Evolutionary conservation across 202 grass and related monocot genomes (phyloP).

Genomic region (Bolboschoenoplectus hybrid): DNA sequence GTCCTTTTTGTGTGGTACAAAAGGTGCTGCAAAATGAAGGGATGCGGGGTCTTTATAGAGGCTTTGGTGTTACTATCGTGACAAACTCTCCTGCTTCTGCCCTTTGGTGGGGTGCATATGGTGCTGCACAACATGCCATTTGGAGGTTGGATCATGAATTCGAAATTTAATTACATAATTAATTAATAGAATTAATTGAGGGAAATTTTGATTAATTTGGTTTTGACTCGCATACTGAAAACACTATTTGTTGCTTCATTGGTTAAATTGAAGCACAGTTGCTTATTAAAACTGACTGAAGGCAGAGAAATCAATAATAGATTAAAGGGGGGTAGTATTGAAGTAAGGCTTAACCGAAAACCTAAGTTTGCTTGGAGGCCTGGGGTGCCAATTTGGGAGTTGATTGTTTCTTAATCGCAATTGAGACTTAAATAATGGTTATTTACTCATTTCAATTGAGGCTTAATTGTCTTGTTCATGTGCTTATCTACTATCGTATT

Average conservation of each 20-base stretch:
- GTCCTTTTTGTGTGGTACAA: slow-evolving; percentile 71
- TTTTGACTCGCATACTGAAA: neutral
- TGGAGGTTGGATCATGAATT: slow-evolving; percentile 66
- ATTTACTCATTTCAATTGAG: neutral
- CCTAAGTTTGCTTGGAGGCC: neutral
- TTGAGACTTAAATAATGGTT: neutral
- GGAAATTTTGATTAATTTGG: slow-evolving; percentile 36
- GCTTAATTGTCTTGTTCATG: neutral
- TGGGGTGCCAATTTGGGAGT: neutral
- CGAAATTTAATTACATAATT: slow-evolving; percentile 32
- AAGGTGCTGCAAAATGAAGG: slow-evolving; percentile 79
- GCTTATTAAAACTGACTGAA: neutral
- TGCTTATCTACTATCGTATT: slow-evolving; percentile 4
- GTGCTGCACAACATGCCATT: slow-evolving; percentile 84
- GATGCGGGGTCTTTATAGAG: slow-evolving; percentile 81
- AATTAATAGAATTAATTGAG: neutral
- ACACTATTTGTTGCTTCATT: neutral
- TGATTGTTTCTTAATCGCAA: neutral
- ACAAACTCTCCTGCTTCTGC: slow-evolving; percentile 91
- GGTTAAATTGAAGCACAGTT: neutral
- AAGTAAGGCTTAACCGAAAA: neutral
- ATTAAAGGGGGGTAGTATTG: neutral
- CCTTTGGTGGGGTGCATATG: slow-evolving; percentile 97
- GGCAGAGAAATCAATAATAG: neutral
- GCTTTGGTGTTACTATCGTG: slow-evolving; percentile 86